Conservation (phyloP, 208 protist species). For the Strigomonas galati region DNA sequence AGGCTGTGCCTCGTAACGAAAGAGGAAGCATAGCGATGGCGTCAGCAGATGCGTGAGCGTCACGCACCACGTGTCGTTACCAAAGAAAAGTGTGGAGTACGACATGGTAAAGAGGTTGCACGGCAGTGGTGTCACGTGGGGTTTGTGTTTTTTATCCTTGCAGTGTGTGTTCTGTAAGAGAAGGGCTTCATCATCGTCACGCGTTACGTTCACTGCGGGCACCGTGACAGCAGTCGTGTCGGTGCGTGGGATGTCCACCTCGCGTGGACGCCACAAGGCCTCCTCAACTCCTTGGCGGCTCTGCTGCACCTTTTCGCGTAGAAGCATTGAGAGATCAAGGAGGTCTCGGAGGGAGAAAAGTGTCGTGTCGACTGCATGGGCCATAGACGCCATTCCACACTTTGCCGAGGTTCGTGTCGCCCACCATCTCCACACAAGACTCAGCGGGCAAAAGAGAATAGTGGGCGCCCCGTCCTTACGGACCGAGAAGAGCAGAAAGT, state of each 20-base stretch:
- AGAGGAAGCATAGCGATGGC: background rate
- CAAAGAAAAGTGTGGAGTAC: background rate
- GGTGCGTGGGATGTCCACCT: too few relatives aligned
- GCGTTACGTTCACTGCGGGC: background rate
- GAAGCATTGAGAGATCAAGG: conserved; percentile 12
- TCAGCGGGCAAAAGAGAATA: conserved; percentile 35
- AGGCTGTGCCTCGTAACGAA: too few relatives aligned
- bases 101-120: background rate
- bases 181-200: background rate
- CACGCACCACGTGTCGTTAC: background rate
- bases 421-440: conserved; percentile 39
- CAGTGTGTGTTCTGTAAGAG: background rate
- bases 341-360: conserved; percentile 9
- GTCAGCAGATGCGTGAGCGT: background rate
- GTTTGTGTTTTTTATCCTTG: background rate
- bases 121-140: background rate
- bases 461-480: conserved; percentile 31
- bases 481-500: conserved; percentile 54
- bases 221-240: too few relatives aligned
- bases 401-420: background rate
- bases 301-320: background rate
- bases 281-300: too few relatives aligned
- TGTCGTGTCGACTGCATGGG: background rate
- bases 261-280: too few relatives aligned
- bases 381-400: background rate